These are phyloP conservation scores for Apophysomyces elegans DNA, from an alignment of 371 early-diverging fungal species.

Conservation along the genomic window DNA sequence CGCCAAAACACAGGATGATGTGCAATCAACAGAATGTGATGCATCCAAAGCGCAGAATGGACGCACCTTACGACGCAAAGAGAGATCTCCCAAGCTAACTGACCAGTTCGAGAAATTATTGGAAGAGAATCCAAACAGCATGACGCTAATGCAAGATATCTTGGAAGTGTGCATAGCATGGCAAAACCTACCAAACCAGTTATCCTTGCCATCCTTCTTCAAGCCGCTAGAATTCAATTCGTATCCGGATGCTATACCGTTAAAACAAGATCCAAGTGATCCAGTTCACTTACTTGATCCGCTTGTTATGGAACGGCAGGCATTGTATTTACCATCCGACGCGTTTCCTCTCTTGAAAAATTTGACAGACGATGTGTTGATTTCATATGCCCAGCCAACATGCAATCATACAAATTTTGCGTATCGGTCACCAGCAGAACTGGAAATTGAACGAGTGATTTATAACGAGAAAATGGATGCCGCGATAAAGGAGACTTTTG, in stretches of 20 bases:
- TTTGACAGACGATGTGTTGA: slow-evolving; percentile 66
- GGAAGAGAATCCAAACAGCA: slow-evolving; percentile 7
- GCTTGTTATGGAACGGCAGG: slow-evolving; percentile 53
- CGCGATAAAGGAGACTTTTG: slow-evolving; percentile 36
- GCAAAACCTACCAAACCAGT: slow-evolving; percentile 32
- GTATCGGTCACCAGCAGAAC: slow-evolving; percentile 67
- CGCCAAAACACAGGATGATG: slow-evolving; percentile 42
- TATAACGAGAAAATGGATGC: slow-evolving; percentile 57
- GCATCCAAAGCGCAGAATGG: not conserved
- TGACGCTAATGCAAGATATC: slow-evolving; percentile 17
- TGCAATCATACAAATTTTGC: slow-evolving; percentile 69
- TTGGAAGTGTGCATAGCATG: slow-evolving; percentile 27
- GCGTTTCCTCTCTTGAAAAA: slow-evolving; percentile 66
- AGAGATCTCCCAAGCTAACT: slow-evolving; percentile 17
- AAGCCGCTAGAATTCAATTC: slow-evolving; percentile 53
- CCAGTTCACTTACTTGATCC: slow-evolving; percentile 61
- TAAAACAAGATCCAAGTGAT: slow-evolving; percentile 57
- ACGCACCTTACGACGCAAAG: slow-evolving; percentile 9
- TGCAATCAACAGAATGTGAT: not conserved
- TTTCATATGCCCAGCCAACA: slow-evolving; percentile 68
- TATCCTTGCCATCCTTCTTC: slow-evolving; percentile 35
- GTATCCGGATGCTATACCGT: slow-evolving; percentile 54
- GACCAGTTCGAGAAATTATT: slow-evolving; percentile 16
- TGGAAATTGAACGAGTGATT: slow-evolving; percentile 66
- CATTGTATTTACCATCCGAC: slow-evolving; percentile 61